Percentiles rank a stretch among this genome's conserved stretches.
Evolutionary conservation across 2,329 filamentous ascomycete species (phyloP).

Genomic region (Aspergillus luchuensis): DNA sequence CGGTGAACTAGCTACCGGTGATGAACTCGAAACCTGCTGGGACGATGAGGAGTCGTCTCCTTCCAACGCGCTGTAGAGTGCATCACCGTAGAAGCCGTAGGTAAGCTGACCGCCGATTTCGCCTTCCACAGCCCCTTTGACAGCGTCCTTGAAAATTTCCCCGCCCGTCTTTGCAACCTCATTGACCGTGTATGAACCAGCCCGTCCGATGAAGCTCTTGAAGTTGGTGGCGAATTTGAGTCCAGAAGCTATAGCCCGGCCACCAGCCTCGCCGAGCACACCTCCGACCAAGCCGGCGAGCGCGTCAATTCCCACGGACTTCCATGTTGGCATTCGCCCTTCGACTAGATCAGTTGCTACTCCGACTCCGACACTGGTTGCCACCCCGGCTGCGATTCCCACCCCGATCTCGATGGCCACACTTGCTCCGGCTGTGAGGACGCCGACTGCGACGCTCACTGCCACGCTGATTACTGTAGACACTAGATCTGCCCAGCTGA

Average conservation of each 20-base stretch:
- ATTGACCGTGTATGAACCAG: no score
- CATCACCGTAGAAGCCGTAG: no score
- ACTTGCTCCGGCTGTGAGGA: background rate
- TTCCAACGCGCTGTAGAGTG: no score
- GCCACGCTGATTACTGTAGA: background rate
- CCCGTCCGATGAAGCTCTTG: no score
- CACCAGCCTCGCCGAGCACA: background rate
- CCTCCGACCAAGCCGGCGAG: background rate
- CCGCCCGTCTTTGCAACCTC: no score
- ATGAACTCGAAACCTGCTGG: no score
- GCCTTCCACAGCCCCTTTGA: no score
- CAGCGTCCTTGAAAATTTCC: no score
- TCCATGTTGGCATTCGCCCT: background rate
- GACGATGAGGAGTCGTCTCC: no score
- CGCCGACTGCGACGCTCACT: background rate
- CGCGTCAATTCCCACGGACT: background rate
- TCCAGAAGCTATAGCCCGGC: background rate
- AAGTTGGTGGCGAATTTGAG: no score
- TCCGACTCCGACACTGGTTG: background rate
- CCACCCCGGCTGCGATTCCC: background rate
- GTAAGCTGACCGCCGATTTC: no score
- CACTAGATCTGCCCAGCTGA: background rate
- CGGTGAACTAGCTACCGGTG: no score
- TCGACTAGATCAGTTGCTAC: background rate
- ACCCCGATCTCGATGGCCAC: background rate